These are phyloP conservation scores for Rhizophagus clarus DNA, from an alignment of 192 early-diverging fungal species.

Conservation along the genomic window DNA sequence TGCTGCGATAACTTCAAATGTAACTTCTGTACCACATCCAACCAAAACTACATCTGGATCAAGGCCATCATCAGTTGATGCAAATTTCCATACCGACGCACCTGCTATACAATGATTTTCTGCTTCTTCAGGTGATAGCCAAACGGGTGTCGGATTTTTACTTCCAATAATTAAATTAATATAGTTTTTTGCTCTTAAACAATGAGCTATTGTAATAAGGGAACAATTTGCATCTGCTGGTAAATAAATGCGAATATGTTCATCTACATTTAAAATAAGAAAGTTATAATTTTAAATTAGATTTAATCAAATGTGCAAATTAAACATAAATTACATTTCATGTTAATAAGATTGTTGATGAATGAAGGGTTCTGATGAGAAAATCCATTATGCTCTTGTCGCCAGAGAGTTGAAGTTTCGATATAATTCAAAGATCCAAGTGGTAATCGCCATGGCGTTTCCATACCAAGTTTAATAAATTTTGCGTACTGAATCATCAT, in stretches of 20 bases:
- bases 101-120: constrained; percentile 43
- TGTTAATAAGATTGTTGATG: constrained; percentile 46
- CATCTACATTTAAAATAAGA: not conserved
- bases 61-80: constrained; percentile 37
- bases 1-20: constrained; percentile 48
- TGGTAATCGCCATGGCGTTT: constrained; percentile 42
- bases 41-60: constrained; percentile 49
- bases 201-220: constrained; percentile 42
- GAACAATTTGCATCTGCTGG: constrained; percentile 47
- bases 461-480: constrained; percentile 46
- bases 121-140: constrained; percentile 41
- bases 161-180: constrained; percentile 47
- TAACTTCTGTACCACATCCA: constrained; percentile 47
- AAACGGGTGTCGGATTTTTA: constrained; percentile 49
- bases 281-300: not conserved
- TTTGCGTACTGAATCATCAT: constrained; percentile 50
- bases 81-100: constrained; percentile 43
- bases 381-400: constrained; percentile 55
- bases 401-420: constrained; percentile 45
- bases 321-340: constrained; percentile 37
- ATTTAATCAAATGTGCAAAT: not conserved
- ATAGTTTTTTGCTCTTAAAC: constrained; percentile 45
- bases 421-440: constrained; percentile 46
- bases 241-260: constrained; percentile 39
- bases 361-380: constrained; percentile 50